Evolutionary conservation across 2,329 filamentous ascomycete species (phyloP).

Genomic region (Fusarium pilosicola): DNA sequence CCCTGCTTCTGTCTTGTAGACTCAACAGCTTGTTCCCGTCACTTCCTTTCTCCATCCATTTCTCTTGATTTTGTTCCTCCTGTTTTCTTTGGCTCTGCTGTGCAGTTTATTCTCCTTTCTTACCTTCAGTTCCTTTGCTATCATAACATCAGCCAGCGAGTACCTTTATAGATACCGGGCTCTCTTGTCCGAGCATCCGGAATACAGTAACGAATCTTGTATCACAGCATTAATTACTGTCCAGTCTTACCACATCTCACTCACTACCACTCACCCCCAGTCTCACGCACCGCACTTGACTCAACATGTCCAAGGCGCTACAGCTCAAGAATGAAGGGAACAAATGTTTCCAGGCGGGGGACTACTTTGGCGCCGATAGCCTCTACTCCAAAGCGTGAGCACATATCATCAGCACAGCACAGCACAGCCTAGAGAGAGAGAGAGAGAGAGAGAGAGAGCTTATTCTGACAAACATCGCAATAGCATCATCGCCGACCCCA

Average conservation of each 20-base stretch:
- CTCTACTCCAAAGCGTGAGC: constrained; percentile 77
- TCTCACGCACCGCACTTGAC: neutral
- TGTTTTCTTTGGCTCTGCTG: neutral
- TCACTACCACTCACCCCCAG: neutral
- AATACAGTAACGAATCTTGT: neutral
- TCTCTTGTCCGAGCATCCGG: neutral
- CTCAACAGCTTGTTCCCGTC: no score
- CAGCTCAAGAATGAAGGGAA: constrained; percentile 70
- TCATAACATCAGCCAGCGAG: neutral
- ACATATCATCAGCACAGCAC: neutral
- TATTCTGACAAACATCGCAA: constrained; percentile 15
- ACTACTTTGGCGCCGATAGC: constrained; percentile 73
- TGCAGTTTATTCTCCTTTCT: neutral
- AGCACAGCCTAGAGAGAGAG: neutral
- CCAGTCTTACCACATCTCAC: neutral
- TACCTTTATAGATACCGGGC: neutral
- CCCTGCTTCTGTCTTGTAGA: neutral
- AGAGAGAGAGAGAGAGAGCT: neutral
- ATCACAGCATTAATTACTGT: neutral
- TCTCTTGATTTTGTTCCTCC: neutral
- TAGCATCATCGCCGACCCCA: constrained; percentile 81
- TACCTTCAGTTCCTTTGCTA: neutral
- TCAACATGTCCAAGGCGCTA: constrained; percentile 49
- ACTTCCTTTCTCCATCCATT: no score
- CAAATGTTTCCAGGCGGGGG: constrained; percentile 69